Conservation (phyloP, 2,329 filamentous ascomycete genomes). For the Penicillium sp. region DNA sequence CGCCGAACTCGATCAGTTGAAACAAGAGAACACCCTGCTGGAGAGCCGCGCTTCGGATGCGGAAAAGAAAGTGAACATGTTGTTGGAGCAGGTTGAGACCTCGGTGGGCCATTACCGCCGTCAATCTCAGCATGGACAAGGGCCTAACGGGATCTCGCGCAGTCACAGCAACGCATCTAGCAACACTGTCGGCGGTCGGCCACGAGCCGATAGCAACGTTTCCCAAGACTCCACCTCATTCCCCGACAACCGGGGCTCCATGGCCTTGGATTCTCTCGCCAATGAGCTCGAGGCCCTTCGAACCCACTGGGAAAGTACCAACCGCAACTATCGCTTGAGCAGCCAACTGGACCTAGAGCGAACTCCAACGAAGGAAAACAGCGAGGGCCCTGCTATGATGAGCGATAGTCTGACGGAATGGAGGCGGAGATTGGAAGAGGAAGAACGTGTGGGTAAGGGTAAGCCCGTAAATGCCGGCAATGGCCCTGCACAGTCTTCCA, state of each 20-base stretch:
- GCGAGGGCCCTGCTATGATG: slow-evolving; percentile 48
- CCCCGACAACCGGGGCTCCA: slow-evolving; percentile 62
- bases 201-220: slow-evolving; percentile 46
- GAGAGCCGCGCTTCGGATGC: slow-evolving; percentile 86
- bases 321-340: slow-evolving; percentile 90
- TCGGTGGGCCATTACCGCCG: slow-evolving; percentile 95
- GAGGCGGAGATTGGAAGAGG: slow-evolving; percentile 74
- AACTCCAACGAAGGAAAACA: slow-evolving; percentile 51
- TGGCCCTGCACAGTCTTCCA: slow-evolving; percentile 25
- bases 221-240: slow-evolving; percentile 47
- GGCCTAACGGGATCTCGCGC: slow-evolving; percentile 50
- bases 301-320: slow-evolving; percentile 92
- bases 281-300: slow-evolving; percentile 89
- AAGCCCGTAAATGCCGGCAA: slow-evolving; percentile 29
- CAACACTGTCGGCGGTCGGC: slow-evolving; percentile 46
- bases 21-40: slow-evolving; percentile 77
- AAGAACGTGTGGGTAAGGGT: slow-evolving; percentile 46
- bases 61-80: slow-evolving; percentile 87
- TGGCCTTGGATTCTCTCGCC: slow-evolving; percentile 86
- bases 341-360: slow-evolving; percentile 86
- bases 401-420: slow-evolving; percentile 78
- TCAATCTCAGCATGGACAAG: slow-evolving; percentile 58
- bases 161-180: slow-evolving; percentile 60
- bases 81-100: slow-evolving; percentile 91
- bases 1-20: slow-evolving; percentile 77